Evolutionary conservation across 2,329 filamentous ascomycete species (phyloP), one percentile per base, ranked within the genome.

Genomic region (Pseudocercospora cruenta): DNA sequence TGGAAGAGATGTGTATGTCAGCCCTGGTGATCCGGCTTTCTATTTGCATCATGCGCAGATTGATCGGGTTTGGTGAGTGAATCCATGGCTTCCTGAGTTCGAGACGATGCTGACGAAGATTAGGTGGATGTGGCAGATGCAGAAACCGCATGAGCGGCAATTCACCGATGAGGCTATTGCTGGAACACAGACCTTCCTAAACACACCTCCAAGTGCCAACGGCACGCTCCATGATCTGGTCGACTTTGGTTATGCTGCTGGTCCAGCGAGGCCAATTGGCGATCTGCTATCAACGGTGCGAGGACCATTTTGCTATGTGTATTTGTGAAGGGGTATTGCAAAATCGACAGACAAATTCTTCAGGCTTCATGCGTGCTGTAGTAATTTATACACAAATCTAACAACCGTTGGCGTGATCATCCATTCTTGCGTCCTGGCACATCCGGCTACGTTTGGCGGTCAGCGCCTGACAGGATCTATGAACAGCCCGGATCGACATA

Each of bases 1-100:
- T 1, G 80, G 79, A 2, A 79, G 80, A 21, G 82, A 84, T 69
- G 72, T 83, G 22, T 82, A 78, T 62, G 75, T 78, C 0, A 81
- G 78, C 14, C 82, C 83, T 0, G 80, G 77, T 4, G 82, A 85
- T 45, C 82, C 81, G 3, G 76, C 73, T 31, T 85, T 85, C 74
- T 85, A 78, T 72, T 75, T 82, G 26, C 82, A 84, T 67, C 83
- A 85, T 65, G 78, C 77, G 1, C 79, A 80, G 74, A 81, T 85
- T 26, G 83, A 85, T 68, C 77, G 82, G 2, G 71, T 78, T 2
- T 85, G 78, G 75, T 53, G 45, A 49, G 45, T 49, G 16, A 19
- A 1, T 8, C 12, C n/a, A 19, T n/a, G 45, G 6, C 21, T 8
- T 49, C 45, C 3, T n/a, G 9, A 49, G 5, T 49, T 9, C 7